Evolutionary conservation across 345 rosid species (phyloP), one percentile per base, ranked within the genome.

Genomic region (Streptanthus diversifolius): DNA sequence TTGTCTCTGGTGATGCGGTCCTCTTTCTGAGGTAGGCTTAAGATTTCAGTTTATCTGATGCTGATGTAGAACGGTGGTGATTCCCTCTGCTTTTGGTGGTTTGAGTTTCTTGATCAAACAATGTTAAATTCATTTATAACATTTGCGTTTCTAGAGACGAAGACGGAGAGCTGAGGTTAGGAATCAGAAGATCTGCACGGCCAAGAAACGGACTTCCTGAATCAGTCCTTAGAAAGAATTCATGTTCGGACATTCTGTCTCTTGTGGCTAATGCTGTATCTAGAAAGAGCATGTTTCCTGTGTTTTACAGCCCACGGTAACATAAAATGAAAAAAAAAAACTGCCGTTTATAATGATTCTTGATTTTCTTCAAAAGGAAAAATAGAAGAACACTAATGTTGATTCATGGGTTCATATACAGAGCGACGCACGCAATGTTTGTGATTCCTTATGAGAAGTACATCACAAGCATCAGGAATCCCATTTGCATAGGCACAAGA

Each of bases 1-100:
- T 93, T 29, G 92, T 85, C 74, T 87, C 90, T 24, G 98, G 98
- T 36, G 98, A 93, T 77, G 93, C 98, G 2, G 96, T 93, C 61
- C 91, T 93, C 41, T 93, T 90, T 63, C 79, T 93, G 56, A 88
- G 98, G 98, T 92, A 85, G 51, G 37, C 68, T 1, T 56, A 47
- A 19, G 37, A 10, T 39, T 39, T 59, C 41, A 51, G 47, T 58
- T 72, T 58, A 66, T 56, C 47, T 52, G 36, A 61, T 29, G 5
- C 4, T 33, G 15, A 37, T 32, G 41, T 36, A 24, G 24, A 66
- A 21, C n/a, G 11, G 15, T 36, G n/a, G 45, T 35, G 22, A 33
- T 48, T 17, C 29, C 37, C 7, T 43, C 32, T 29, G 35, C 40
- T 56, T 48, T 64, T 73, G 25, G 51, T 35, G 21, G 67, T 49